Evolutionary conservation across 345 rosid species (phyloP), one percentile per base, ranked within the genome.

Genomic region (Rhodamnia argentea): DNA sequence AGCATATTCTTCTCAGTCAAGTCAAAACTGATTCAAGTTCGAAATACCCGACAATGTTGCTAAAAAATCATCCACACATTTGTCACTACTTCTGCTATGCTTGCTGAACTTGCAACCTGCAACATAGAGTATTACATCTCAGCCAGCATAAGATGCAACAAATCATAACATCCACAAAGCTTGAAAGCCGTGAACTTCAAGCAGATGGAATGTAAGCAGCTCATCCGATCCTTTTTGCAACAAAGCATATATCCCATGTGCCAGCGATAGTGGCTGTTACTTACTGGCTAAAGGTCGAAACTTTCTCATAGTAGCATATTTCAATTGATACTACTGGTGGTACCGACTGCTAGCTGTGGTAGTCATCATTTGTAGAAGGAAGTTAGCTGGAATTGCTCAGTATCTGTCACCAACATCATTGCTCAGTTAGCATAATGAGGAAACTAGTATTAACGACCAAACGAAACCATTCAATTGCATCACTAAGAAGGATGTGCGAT

Each of bases 101-200:
- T 96, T 95, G 92, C 98, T 96, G 88, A 93, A 96, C 89, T 92
- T 95, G 83, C 95, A 37, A 96, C 96, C 99, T 95, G 94, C 87
- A 90, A 75, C 76, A 85, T n/a, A 42, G 76, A 56, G 10, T 76
- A 76, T 82, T 82, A n/a, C 76, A 37, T 14, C 84, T 29, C 58
- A 52, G 42, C 44, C 58, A 83, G 14, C 40, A 83, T 83, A 12
- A 15, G 20, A 56, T 53, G 44, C 22, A 13, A 53, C 40, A 29
- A 27, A 52, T 83, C 58, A 53, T 13, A 16, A 52, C 29, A 37
- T 44, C 55, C 60, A 44, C 84, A 37, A 70, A 40, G 47, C 78
- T 37, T 37, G 81, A 70, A 42, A 37, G 81, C 47, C 81, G 1
- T 5, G 14, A 70, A 13, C 47, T 37, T 70, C 18, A 70, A 70